Evolutionary conservation across 2,329 filamentous ascomycete genomes (phyloP), one percentile per base, ranked within the genome.

Genomic region (Paramyrothecium roridum): DNA sequence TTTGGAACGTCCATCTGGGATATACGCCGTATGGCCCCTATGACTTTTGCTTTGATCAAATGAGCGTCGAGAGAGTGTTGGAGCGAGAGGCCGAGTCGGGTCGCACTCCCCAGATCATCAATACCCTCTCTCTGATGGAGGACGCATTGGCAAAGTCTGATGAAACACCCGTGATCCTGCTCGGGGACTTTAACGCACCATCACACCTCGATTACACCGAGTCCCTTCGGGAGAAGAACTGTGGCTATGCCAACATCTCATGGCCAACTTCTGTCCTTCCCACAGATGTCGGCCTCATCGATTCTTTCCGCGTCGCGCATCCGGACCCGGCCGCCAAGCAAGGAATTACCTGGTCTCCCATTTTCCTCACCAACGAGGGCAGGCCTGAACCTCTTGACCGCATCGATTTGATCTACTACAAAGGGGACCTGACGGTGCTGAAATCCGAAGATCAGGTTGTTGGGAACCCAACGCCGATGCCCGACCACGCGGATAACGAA

Each of bases 361-460:
- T 77, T 16, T 70, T 65, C 53, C 63, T 65, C 17, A 61, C 62
- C 57, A 74, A 76, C 57, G 58, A 64, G 0, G 64, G 63, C 11
- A 57, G 65, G 1, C 50, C 63, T 1, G 75, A 77, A 64, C 74
- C 74, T 0, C 61, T 70, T 49, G 75, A 77, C 54, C 59, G 75
- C 16, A 76, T 77, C 37, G 74, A 77, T 59, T 76, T 76, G 53
- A 67, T 77, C 21, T 75, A 75, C 37, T 66, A 74, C 62, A 71
- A 71, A 55, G 73, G 73, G 1, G 61, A 61, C 48, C 56, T 76
- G 3, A 63, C 62, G 33, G 66, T 71, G 0, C 33, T 68, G 0
- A 62, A 61, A n/a, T 73, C 73, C 1, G 57, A 65, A 8, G 60
- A 60, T 0, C 21, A 70, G 1, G 61, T 76, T 1, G 66, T 70